A percentile compares a stretch with the other conserved stretches of the same genome.
These are phyloP conservation scores for Lyophyllum shimeji DNA, from an alignment of 768 basidiomycete species.

Conservation along the genomic window DNA sequence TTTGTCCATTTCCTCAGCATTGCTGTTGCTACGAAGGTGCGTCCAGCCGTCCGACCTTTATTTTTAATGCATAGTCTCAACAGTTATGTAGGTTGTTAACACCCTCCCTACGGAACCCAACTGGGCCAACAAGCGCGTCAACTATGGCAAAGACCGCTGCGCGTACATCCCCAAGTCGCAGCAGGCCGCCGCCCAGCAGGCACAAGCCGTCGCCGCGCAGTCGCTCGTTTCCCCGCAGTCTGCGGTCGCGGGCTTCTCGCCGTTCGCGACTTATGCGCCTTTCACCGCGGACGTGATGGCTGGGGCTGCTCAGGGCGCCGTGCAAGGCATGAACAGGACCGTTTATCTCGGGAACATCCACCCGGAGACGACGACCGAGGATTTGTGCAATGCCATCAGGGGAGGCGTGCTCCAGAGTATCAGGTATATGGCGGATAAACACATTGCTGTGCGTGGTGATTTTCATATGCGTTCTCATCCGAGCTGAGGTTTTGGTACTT, in stretches of 20 bases:
- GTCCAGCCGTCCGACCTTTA: slow-evolving; percentile 26
- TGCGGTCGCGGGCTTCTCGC: slow-evolving; percentile 34
- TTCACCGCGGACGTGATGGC: slow-evolving; percentile 48
- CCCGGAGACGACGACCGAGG: slow-evolving; percentile 92
- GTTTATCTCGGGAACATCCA: slow-evolving; percentile 97
- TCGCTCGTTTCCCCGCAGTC: slow-evolving; percentile 59
- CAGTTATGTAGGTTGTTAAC: slow-evolving; percentile 73
- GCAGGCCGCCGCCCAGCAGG: slow-evolving; percentile 84
- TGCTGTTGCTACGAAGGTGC: slow-evolving; percentile 89
- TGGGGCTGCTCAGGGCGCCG: slow-evolving; percentile 26
- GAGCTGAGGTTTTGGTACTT: slow-evolving; percentile 8
- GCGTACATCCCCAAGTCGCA: slow-evolving; percentile 97
- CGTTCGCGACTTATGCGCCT: slow-evolving; percentile 53
- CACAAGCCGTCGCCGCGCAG: slow-evolving; percentile 85
- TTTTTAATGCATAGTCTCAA: slow-evolving; percentile 1
- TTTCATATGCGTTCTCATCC: background rate
- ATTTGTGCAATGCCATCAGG: slow-evolving; percentile 93
- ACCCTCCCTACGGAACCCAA: slow-evolving; percentile 88
- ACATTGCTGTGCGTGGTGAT: slow-evolving; percentile 75
- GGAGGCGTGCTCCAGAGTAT: slow-evolving; percentile 97
- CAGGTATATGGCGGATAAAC: slow-evolving; percentile 94
- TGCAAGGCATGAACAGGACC: slow-evolving; percentile 78
- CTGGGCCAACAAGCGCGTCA: slow-evolving; percentile 96
- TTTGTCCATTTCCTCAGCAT: slow-evolving; percentile 99
- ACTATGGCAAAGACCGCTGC: slow-evolving; percentile 98